Conservation (phyloP, 106 monocot genomes). For the Dioscorea dumetorum region DNA sequence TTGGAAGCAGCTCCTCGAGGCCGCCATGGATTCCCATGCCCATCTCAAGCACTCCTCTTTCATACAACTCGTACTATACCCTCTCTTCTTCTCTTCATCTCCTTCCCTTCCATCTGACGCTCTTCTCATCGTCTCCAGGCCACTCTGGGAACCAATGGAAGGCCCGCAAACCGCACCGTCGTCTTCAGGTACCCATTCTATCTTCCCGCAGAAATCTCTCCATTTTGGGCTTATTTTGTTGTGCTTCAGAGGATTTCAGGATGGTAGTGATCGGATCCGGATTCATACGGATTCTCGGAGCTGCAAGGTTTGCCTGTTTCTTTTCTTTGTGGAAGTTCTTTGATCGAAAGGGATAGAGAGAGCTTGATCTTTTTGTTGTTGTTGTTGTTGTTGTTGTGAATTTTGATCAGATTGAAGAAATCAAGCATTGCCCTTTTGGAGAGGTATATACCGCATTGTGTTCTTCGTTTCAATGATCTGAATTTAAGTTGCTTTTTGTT, state of each 20-base stretch:
- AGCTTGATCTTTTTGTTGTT: not conserved
- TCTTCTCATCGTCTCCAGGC: constrained; percentile 28
- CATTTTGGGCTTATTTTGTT: no score
- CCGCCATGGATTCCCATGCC: constrained; percentile 61
- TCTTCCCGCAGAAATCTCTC: not conserved
- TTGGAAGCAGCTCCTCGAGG: constrained; percentile 66
- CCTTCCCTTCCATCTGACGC: not conserved
- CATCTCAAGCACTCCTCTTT: constrained; percentile 66
- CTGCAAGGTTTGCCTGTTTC: constrained; percentile 34
- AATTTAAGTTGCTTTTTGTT: not conserved
- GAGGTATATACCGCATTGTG: constrained; percentile 26
- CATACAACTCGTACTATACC: constrained; percentile 68
- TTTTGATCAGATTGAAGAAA: constrained; percentile 72
- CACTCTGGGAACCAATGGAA: constrained; percentile 49
- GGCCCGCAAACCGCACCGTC: constrained; percentile 82
- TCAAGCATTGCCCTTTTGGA: constrained; percentile 62
- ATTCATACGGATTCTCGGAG: constrained; percentile 73
- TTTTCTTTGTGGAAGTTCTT: not conserved
- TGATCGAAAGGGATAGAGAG: no score
- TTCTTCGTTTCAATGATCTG: not conserved
- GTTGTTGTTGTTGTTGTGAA: not conserved
- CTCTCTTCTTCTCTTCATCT: not conserved
- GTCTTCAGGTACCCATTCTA: constrained; percentile 59
- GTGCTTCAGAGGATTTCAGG: constrained; percentile 58
- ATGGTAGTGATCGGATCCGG: constrained; percentile 53